Conservation (phyloP, 2,329 filamentous ascomycete species). For the Ophiosphaerella narmari region DNA sequence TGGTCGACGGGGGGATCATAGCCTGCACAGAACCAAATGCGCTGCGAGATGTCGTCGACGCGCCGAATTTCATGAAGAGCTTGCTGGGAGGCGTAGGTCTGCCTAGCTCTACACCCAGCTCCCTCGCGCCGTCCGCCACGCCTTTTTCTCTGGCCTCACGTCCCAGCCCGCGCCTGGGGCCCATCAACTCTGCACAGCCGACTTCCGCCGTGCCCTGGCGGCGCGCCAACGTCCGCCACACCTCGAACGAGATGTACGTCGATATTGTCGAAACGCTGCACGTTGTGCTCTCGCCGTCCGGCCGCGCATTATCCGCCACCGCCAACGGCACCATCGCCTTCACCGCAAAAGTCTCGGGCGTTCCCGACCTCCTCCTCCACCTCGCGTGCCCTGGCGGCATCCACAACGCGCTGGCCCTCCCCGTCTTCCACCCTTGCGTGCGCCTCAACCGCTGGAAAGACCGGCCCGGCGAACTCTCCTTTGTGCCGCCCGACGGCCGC, state of each 20-base stretch:
- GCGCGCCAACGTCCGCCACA: constrained; percentile 88
- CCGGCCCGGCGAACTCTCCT: constrained; percentile 87
- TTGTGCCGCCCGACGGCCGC: constrained; percentile 90
- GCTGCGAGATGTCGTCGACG: constrained; percentile 86
- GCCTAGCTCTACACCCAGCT: constrained; percentile 56
- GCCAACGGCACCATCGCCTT: constrained; percentile 93
- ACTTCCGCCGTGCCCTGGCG: constrained; percentile 78
- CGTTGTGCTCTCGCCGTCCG: constrained; percentile 88
- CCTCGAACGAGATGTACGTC: constrained; percentile 95
- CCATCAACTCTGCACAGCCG: constrained; percentile 35
- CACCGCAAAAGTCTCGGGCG: constrained; percentile 90
- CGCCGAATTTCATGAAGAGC: constrained; percentile 88
- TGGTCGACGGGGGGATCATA: constrained; percentile 92
- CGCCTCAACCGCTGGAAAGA: constrained; percentile 88
- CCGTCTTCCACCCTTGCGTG: constrained; percentile 96
- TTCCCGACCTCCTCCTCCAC: constrained; percentile 85
- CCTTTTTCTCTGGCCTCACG: constrained; percentile 37
- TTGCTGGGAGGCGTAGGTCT: constrained; percentile 85
- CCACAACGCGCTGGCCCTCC: constrained; percentile 75
- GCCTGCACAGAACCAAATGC: constrained; percentile 93
- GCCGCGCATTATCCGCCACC: constrained; percentile 81
- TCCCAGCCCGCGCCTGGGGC: constrained; percentile 27
- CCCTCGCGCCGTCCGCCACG: constrained; percentile 29
- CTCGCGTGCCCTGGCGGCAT: constrained; percentile 76
- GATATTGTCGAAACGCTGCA: constrained; percentile 90